Percentiles rank a stretch among this genome's conserved stretches.
These are phyloP conservation scores for Friedmanniomyces simplex DNA, from an alignment of 495 filamentous ascomycete species.

Conservation along the genomic window DNA sequence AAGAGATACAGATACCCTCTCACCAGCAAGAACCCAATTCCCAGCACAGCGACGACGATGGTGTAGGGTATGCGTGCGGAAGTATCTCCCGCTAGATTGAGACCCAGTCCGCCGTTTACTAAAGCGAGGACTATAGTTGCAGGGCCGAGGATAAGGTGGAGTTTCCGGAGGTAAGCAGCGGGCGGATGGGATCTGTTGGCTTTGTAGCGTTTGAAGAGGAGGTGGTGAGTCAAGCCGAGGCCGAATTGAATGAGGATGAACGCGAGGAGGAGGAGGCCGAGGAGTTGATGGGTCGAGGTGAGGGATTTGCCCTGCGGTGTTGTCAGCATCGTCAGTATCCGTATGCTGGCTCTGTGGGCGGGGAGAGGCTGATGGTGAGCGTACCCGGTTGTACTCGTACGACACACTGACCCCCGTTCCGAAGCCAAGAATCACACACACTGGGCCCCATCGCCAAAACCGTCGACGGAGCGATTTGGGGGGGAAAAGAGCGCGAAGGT, in stretches of 20 bases:
- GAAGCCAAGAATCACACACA: constrained; percentile 33
- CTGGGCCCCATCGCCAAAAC: neutral
- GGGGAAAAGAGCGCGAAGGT: neutral
- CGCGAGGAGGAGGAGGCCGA: constrained; percentile 44
- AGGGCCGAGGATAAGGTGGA: constrained; percentile 41
- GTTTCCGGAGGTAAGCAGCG: constrained; percentile 34
- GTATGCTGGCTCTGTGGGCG: neutral
- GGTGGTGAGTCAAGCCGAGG: constrained; percentile 40
- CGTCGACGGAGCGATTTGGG: neutral
- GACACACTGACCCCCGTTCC: constrained; percentile 41
- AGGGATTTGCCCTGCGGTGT: constrained; percentile 38
- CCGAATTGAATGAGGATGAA: constrained; percentile 39
- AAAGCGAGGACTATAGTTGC: constrained; percentile 39
- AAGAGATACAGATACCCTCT: neutral
- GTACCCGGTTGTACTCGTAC: constrained; percentile 38
- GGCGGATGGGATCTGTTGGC: too few relatives aligned
- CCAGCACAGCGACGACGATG: neutral
- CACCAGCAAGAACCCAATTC: constrained; percentile 1
- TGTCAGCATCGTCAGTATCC: neutral
- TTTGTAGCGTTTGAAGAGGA: constrained; percentile 37
- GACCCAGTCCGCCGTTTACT: constrained; percentile 42
- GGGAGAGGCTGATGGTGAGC: too few relatives aligned
- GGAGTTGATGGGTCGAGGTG: constrained; percentile 46
- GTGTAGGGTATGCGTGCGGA: constrained; percentile 10
- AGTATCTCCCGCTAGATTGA: constrained; percentile 19